Percentiles rank a stretch among this genome's conserved stretches.
phyloP scores from a whole-genome alignment of 768 basidiomycete species.

The Tricholoma terreum region DNA sequence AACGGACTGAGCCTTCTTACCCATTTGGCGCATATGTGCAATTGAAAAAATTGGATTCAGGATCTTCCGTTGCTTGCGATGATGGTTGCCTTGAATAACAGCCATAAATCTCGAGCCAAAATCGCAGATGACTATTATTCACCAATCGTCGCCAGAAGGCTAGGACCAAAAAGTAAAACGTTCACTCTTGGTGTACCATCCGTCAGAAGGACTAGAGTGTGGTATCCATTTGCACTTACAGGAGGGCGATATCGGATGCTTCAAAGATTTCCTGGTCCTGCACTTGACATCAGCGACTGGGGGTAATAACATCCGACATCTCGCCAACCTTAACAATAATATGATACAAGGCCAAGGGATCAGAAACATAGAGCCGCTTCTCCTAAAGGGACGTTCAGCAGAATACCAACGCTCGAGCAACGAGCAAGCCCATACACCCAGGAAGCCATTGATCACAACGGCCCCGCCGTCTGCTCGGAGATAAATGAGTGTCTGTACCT shows the following conservation, averaged over 20 bases:
- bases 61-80: constrained; percentile 31
- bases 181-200: background rate
- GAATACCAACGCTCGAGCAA: background rate
- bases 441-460: constrained; percentile 11
- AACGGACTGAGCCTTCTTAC: background rate
- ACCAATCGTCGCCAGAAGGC: constrained; percentile 6
- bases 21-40: constrained; percentile 30
- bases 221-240: constrained; percentile 12
- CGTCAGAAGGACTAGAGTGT: background rate
- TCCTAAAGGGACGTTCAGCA: background rate
- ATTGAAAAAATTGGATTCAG: constrained; percentile 38
- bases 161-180: background rate
- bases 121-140: background rate
- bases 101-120: background rate
- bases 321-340: constrained; percentile 33
- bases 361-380: constrained; percentile 30
- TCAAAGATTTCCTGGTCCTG: constrained; percentile 29
- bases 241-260: constrained; percentile 31
- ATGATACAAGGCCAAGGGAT: constrained; percentile 34
- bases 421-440: constrained; percentile 12
- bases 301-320: background rate
- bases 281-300: background rate
- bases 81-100: constrained; percentile 11
- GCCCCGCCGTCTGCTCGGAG: constrained; percentile 15
- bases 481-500: background rate